Base-by-base conservation (phyloP, 208 protist genomes). In the Trichomonas gallinae region DNA sequence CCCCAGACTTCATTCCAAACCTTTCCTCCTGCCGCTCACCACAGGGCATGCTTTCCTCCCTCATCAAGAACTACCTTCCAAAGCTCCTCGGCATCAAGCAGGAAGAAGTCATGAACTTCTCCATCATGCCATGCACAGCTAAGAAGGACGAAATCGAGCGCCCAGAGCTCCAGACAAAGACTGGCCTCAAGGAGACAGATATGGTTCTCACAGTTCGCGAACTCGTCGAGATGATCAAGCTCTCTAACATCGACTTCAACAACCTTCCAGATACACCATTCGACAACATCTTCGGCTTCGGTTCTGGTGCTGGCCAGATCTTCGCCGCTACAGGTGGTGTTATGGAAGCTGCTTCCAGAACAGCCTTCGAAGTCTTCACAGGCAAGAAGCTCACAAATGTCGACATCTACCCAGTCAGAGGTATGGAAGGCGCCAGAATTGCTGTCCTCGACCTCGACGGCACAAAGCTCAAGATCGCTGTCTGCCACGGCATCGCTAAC, bases 281-380 rank as follows among this genome's bases (percentile, higher is more conserved):
- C 36, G 36, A 44, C 21, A 44, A 87, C 6, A 38, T 87, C 36
- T 87, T n/a, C 34, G 36, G 36, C 21, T 31, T 45, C 38, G 36
- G 81, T n/a, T 31, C 81, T 44, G 81, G 81, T n/a, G n/a, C n/a
- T n/a, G n/a, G n/a, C n/a, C n/a, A n/a, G n/a, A n/a, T n/a, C n/a
- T n/a, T n/a, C n/a, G n/a, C n/a, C n/a, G 26, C 81, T 44, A 8
- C 97, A 31, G 97, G 97, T 21, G 97, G 97, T 88, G 96, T 98
- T 21, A 97, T 97, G 96, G 97, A 97, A 88, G 89, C 97, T 34
- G 96, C 93, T 31, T 72, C 96, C 11, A 58, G 87, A 23, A 96
- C 34, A 38, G 96, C 97, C 21, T 87, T 45, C 44, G 34, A 87
- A 87, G 6, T 45, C 9, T 8, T 44, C 1, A 87, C 81, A 44